Evolutionary conservation across 2,329 filamentous ascomycete genomes (phyloP), one percentile per base, ranked within the genome.

Genomic region (Canariomyces notabilis): DNA sequence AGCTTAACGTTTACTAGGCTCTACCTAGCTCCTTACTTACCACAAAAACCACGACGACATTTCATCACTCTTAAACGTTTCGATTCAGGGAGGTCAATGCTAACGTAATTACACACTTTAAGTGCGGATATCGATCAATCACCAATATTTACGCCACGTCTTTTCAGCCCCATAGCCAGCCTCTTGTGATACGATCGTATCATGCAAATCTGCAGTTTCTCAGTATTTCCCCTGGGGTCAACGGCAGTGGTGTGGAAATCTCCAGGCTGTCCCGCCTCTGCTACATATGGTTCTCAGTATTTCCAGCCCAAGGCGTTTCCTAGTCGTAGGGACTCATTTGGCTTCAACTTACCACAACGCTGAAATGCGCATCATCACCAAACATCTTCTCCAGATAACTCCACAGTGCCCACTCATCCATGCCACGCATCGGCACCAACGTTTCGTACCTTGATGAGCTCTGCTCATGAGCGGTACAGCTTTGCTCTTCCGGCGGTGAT

Each of bases 401-500:
- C 42, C 42, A 44, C 16, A 44, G 19, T n/a, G 20, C 26, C 42
- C 42, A 44, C 23, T 44, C 42, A n/a, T 44, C 42, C 14, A 44
- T 44, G 2, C 14, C 34, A 2, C 42, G 42, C 33, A 37, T 44
- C 21, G 42, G 42, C 21, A 44, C 42, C 15, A 15, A 32, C 5
- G 32, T 36, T 8, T 43, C 40, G 18, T 43, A 36, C 9, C 26
- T 8, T 29, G 26, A 9, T 9, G 26, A 12, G 9, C 14, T 4
- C 26, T 29, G 4, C 26, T 4, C 4, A 29, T 9, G 9, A 11
- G 9, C 9, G 26, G 9, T 11, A 29, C 9, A 12, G 4, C 14
- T 12, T 12, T 29, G 26, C 8, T 29, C 9, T 29, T 29, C 26
- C 26, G 8, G 26, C 4, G 26, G 26, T 9, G 26, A 12, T 3